These are phyloP conservation scores for Magnusiomyces fungicola DNA, from an alignment of 1,139 yeast genomes.

Conservation along the genomic window DNA sequence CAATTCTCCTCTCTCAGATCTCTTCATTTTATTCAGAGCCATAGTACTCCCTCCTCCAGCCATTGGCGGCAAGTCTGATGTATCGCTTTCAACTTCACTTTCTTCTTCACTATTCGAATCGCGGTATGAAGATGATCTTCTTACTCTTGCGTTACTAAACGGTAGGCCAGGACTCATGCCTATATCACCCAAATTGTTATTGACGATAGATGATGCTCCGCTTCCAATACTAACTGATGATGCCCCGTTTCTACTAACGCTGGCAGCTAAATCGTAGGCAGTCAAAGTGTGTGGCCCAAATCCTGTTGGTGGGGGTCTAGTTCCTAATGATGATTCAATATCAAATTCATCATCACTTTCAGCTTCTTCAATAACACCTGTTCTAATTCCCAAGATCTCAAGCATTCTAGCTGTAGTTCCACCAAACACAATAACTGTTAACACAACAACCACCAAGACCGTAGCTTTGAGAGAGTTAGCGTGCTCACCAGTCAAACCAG, in stretches of 20 bases:
- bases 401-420: slow-evolving; percentile 99
- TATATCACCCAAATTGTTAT: neutral
- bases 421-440: slow-evolving; percentile 93
- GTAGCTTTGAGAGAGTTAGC: slow-evolving; percentile 88
- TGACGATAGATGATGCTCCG: neutral
- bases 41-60: slow-evolving; percentile 16
- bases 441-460: slow-evolving; percentile 89
- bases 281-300: too few species aligned
- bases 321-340: slow-evolving; percentile 57
- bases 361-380: slow-evolving; percentile 78
- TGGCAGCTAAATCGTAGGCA: too few species aligned
- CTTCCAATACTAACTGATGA: neutral
- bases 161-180: neutral
- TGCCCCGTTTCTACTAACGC: too few species aligned
- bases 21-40: slow-evolving; percentile 4
- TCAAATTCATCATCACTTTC: slow-evolving; percentile 94
- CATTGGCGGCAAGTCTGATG: slow-evolving; percentile 31
- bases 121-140: slow-evolving; percentile 22
- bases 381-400: slow-evolving; percentile 84
- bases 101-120: slow-evolving; percentile 19
- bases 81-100: slow-evolving; percentile 23
- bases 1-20: slow-evolving; percentile 9
- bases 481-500: slow-evolving; percentile 93
- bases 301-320: slow-evolving; percentile 7
- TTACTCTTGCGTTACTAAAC: slow-evolving; percentile 15